phyloP scores from a whole-genome alignment of 2,329 filamentous ascomycete species.

The Plenodomus tracheiphilus region DNA sequence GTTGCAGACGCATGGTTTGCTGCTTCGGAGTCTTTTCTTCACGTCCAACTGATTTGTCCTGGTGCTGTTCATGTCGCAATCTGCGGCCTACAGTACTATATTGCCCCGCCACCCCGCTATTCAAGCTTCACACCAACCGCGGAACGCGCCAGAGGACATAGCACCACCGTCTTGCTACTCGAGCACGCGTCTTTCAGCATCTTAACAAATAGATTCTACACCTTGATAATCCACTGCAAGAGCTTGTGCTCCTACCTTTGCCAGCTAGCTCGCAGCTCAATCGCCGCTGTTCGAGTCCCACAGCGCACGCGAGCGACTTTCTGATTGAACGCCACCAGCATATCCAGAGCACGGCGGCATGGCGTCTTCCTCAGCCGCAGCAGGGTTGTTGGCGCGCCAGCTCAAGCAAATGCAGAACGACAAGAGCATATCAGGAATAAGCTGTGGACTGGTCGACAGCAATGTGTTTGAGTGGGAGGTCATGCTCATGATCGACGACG shows the following conservation, averaged over 20 bases:
- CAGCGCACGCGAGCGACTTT: background rate
- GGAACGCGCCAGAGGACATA: background rate
- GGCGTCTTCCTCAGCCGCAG: constrained; percentile 58
- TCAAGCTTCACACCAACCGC: background rate
- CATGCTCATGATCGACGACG: constrained; percentile 97
- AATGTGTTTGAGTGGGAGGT: constrained; percentile 98
- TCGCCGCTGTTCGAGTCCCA: background rate
- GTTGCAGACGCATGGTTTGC: background rate
- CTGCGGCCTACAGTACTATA: background rate
- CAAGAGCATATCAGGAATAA: constrained; percentile 92
- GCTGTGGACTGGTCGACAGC: constrained; percentile 82
- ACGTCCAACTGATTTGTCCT: background rate
- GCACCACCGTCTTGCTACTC: background rate
- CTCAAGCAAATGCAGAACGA: constrained; percentile 92
- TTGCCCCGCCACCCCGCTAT: background rate
- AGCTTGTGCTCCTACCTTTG: background rate
- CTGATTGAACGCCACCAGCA: background rate
- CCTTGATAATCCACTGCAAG: background rate
- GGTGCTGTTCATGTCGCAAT: background rate
- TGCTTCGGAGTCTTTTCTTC: background rate
- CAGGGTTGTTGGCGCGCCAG: constrained; percentile 77
- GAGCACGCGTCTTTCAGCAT: background rate
- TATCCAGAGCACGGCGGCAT: constrained; percentile 19
- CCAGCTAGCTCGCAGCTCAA: background rate
- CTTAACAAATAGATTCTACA: background rate